Base-by-base conservation (phyloP, 768 basidiomycete species). In the Phlegmacium glaucopus region DNA sequence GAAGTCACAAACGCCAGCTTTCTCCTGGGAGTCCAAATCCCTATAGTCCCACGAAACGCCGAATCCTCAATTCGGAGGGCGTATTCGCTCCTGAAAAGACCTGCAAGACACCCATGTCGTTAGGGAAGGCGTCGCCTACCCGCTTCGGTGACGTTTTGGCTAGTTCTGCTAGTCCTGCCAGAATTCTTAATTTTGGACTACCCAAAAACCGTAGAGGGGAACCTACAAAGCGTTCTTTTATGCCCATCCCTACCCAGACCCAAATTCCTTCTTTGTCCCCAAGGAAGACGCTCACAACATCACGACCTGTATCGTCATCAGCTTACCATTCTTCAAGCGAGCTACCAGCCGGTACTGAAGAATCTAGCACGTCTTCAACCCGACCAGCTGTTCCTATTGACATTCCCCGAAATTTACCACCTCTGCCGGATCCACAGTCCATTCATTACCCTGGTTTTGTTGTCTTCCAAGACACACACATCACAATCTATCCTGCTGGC, bases 361-460 rank as follows among this genome's bases (percentile, higher is more conserved):
- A 55, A 17, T 47, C 58, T 15, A 28, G 41, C 39, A 51, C 49
- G 10, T 45, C 56, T 17, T 26, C 51, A 43, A 28, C 52, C 26
- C 22, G 45, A 40, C 49, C 54, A 30, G 36, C 48, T 16, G 55
- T 58, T 17, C 56, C 56, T 36, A 58, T 61, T 15, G 53, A 60
- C 42, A 55, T 62, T 44, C 67, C 62, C 32, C 75, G 70, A 48
- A 68, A 68, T 45, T 64, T 71, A 15, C 74, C 71, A 17, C 69
- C 72, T 25, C 68, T 64, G 13, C 58, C 67, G 25, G 73, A 83
- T 57, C 75, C 74, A 1, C 71, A 75, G 38, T 84, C 82, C 12
- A 69, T 75, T 32, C 85, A 86, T 54, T 85, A 83, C 60, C 85
- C 85, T 10, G 84, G 85, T 12, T 87, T 87, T 54, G 62, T 67